phyloP scores from a whole-genome alignment of 2,329 filamentous ascomycete genomes.

The Colletotrichum musicola region DNA sequence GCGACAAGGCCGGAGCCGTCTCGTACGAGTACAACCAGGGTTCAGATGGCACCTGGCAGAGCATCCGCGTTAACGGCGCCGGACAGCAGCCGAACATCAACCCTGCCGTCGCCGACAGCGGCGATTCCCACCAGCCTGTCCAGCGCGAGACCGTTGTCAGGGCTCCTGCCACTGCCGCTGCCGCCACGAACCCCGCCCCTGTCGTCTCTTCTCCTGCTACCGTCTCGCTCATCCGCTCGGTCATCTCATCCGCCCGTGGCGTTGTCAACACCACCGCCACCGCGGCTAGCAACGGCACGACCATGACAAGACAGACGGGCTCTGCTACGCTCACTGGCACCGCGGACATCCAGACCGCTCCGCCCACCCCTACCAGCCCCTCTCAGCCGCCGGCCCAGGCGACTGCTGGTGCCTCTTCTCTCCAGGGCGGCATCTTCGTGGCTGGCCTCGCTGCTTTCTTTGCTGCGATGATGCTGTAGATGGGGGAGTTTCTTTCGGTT shows the following conservation, averaged over 20 bases:
- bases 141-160: neutral
- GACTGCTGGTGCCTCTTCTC: neutral
- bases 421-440: constrained; percentile 21
- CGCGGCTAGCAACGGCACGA: constrained; percentile 51
- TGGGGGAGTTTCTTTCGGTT: neutral
- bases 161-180: neutral
- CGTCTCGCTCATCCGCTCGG: neutral
- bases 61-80: constrained; percentile 45
- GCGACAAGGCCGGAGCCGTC: constrained; percentile 43
- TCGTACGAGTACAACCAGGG: constrained; percentile 46
- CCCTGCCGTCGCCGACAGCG: neutral
- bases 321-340: constrained; percentile 43
- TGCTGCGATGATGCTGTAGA: constrained; percentile 30
- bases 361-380: constrained; percentile 48
- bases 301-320: constrained; percentile 16
- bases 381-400: neutral
- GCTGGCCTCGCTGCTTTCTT: constrained; percentile 24
- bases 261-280: constrained; percentile 40
- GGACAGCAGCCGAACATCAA: constrained; percentile 42
- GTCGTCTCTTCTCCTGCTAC: neutral
- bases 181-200: neutral
- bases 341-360: constrained; percentile 38
- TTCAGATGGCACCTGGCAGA: constrained; percentile 45
- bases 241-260: constrained; percentile 1
- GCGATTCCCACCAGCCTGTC: neutral